Conservation (phyloP, 208 protist species). For the Strigomonas galati region DNA sequence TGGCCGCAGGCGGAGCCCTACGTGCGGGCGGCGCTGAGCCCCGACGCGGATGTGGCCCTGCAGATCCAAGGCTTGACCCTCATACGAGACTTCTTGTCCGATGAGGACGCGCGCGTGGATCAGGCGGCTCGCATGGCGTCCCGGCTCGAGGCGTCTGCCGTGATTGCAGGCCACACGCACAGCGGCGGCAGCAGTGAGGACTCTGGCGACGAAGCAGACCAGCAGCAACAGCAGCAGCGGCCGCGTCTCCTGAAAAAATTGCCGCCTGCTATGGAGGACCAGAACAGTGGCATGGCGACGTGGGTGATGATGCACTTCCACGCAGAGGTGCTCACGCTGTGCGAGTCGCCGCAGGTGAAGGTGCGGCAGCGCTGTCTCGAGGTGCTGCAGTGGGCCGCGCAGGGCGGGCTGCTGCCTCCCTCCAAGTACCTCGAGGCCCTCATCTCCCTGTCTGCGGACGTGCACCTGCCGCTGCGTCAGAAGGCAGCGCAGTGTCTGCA, state of each 20-base stretch:
- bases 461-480: slow-evolving; percentile 34
- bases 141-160: slow-evolving; percentile 6
- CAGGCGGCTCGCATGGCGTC: slow-evolving; percentile 32
- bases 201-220: slow-evolving; percentile 6
- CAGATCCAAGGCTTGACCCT: slow-evolving; percentile 71
- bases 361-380: slow-evolving; percentile 58
- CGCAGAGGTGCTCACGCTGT: slow-evolving; percentile 37
- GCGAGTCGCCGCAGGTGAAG: slow-evolving; percentile 21
- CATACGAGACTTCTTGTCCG: slow-evolving; percentile 78
- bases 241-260: neutral
- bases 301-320: slow-evolving; percentile 82
- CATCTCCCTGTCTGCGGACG: slow-evolving; percentile 57
- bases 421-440: slow-evolving; percentile 52
- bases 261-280: slow-evolving; percentile 28
- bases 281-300: slow-evolving; percentile 87
- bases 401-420: slow-evolving; percentile 71
- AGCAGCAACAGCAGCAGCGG: neutral
- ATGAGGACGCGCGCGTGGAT: slow-evolving; percentile 75
- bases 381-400: slow-evolving; percentile 51
- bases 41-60: slow-evolving; percentile 24
- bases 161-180: neutral
- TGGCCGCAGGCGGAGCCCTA: slow-evolving; percentile 47
- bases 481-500: slow-evolving; percentile 41
- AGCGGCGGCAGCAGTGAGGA: slow-evolving; percentile 11
- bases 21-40: slow-evolving; percentile 40